Evolutionary conservation across 345 rosid genomes (phyloP).

Genomic region (Euphorbia pulcherrima): DNA sequence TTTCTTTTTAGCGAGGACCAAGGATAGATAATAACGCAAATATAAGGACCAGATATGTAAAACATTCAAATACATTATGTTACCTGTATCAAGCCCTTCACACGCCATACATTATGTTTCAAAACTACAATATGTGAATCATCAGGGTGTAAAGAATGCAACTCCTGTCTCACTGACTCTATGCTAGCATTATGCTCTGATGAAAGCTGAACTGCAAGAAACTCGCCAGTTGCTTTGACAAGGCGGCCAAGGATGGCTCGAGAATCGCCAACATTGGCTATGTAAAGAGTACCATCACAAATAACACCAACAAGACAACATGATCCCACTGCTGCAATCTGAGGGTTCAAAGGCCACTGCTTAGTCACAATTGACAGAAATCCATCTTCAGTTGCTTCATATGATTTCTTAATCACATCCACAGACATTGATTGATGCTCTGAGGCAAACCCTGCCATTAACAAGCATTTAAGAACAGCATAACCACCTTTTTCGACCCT

Average conservation of each 20-base stretch:
- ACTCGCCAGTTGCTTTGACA: constrained; percentile 32
- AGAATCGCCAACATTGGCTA: constrained; percentile 33
- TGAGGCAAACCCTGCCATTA: constrained; percentile 24
- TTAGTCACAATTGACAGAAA: constrained; percentile 34
- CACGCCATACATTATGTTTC: constrained; percentile 37
- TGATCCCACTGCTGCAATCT: constrained; percentile 36
- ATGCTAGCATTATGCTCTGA: constrained; percentile 30
- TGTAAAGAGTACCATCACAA: constrained; percentile 27
- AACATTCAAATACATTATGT: neutral
- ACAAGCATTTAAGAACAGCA: neutral
- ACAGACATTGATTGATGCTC: constrained; percentile 30
- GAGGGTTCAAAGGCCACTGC: constrained; percentile 37
- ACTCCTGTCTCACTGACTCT: constrained; percentile 37
- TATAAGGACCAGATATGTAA: neutral
- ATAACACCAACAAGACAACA: constrained; percentile 31
- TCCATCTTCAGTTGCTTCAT: constrained; percentile 34
- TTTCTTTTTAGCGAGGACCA: too few relatives aligned
- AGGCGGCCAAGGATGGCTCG: constrained; percentile 30
- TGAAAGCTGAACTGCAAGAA: constrained; percentile 32
- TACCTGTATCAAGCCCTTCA: constrained; percentile 38
- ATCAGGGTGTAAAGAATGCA: constrained; percentile 34
- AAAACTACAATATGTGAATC: constrained; percentile 30
- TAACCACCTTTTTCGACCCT: too few relatives aligned
- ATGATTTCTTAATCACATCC: constrained; percentile 31
- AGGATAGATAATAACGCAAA: too few relatives aligned